Evolutionary conservation across 805 yeast genomes (phyloP).

Genomic region (Sugiyamaella smithiae): DNA sequence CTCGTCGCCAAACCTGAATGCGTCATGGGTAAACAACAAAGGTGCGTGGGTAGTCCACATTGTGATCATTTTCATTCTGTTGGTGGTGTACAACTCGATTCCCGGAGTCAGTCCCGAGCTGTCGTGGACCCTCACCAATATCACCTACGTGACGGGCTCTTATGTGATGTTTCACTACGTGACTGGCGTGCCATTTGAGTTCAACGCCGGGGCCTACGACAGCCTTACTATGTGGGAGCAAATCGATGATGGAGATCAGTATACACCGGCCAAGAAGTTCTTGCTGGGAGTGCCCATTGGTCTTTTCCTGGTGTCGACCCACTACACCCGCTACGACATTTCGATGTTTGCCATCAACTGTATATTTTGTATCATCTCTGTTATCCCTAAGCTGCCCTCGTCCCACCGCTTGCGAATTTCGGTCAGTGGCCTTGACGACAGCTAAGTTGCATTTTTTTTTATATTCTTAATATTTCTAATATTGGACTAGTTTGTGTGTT

Average conservation of each 20-base stretch:
- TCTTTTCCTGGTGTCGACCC: conserved; percentile 81
- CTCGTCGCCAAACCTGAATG: conserved; percentile 84
- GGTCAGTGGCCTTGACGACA: conserved; percentile 2
- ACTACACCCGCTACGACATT: conserved; percentile 82
- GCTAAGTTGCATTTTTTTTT: conserved; percentile 1
- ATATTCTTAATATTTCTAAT: too few species aligned
- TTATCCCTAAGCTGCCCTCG: conserved; percentile 82
- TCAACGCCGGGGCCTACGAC: conserved; percentile 94
- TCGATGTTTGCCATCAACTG: conserved; percentile 76
- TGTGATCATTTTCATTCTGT: conserved; percentile 71
- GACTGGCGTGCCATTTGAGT: conserved; percentile 96
- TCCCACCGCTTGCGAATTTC: conserved; percentile 34
- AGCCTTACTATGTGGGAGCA: conserved; percentile 99
- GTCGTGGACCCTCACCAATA: conserved; percentile 91
- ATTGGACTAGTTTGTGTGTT: neutral
- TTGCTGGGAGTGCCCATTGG: conserved; percentile 89
- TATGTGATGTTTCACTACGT: conserved; percentile 96
- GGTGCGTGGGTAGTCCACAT: conserved; percentile 95
- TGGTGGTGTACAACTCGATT: conserved; percentile 71
- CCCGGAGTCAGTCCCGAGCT: conserved; percentile 80
- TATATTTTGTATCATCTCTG: conserved; percentile 78
- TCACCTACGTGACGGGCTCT: conserved; percentile 85
- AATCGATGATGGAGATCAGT: conserved; percentile 91
- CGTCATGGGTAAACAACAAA: conserved; percentile 92
- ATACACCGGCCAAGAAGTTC: conserved; percentile 94